Conservation (phyloP, 257 asterid species). For the Craterostigma plantagineum region DNA sequence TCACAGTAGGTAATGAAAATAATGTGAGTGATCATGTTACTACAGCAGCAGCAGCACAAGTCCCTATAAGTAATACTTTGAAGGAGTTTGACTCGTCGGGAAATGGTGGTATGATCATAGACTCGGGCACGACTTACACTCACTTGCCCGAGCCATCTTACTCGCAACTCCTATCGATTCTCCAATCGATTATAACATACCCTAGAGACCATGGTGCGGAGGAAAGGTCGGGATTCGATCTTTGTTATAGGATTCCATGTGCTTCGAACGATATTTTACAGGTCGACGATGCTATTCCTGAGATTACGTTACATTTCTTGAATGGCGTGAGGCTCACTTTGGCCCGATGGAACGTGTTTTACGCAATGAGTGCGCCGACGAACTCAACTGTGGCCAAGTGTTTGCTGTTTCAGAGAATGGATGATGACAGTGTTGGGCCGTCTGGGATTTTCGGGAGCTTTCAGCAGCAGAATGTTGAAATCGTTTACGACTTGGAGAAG, state of each 20-base stretch:
- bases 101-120: conserved; percentile 58
- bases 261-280: conserved; percentile 12
- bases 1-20: conserved; percentile 24
- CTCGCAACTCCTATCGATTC: conserved; percentile 24
- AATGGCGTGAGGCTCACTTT: conserved; percentile 30
- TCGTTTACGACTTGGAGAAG: conserved; percentile 61
- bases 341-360: conserved; percentile 38
- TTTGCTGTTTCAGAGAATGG: conserved; percentile 45
- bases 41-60: conserved; percentile 8
- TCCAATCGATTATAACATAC: conserved; percentile 18
- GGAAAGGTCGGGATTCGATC: conserved; percentile 40
- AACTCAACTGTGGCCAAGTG: conserved; percentile 45
- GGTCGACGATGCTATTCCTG: conserved; percentile 28
- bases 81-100: conserved; percentile 40
- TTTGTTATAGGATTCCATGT: conserved; percentile 34
- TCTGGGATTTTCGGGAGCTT: conserved; percentile 65
- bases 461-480: conserved; percentile 60
- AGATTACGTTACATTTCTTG: conserved; percentile 42
- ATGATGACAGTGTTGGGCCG: conserved; percentile 30
- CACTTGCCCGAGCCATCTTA: conserved; percentile 46
- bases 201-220: conserved; percentile 35
- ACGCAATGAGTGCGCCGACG: conserved; percentile 43
- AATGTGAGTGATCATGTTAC: background rate
- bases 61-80: conserved; percentile 27
- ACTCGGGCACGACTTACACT: conserved; percentile 66